Base-by-base conservation (phyloP, 2,329 filamentous ascomycete genomes). In the Trichoderma sp. region DNA sequence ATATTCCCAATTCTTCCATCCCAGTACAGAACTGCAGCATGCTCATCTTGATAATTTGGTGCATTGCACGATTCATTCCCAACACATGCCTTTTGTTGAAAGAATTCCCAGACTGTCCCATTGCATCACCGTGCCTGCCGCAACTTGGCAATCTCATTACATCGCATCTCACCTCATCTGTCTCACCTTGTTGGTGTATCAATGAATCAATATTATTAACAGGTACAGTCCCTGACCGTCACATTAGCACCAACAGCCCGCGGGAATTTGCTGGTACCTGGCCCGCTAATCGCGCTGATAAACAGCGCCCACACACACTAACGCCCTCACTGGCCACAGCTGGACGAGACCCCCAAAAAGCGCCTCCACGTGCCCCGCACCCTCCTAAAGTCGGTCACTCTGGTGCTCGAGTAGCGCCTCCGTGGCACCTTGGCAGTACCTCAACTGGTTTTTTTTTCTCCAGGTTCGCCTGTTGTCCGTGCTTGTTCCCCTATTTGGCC, bases 351-450 rank as follows among this genome's bases (percentile, higher is more conserved):
- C 63, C 15, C 63, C 57, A 34, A 60, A 30, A 63, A 66, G 51
- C 39, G 39, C 62, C 69, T 65, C 69, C 69, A 71, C 69, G 69
- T 65, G 69, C 69, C 69, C 69, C 69, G 69, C 69, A 64, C 51
- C 30, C 69, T 51, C 69, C 47, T 43, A 53, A 62, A 69, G 66
- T 60, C 39, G 39, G 39, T 43, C 39, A 43, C 39, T 43, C 56
- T 34, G 56, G 34, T 61, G 67, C 61, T 60, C 28, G 61, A 21
- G 39, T 53, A 39, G 62, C 53, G 61, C 47, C 43, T 51, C 43
- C n/a, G 43, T 24, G 43, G 43, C 51, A 71, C 47, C 62, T 56
- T 47, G 64, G 51, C 34, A 36, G 24, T 30, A 30, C 28, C 28
- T 30, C 28, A 30, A 30, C 28, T 15, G 28, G 21, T 36, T 26